Evolutionary conservation across 352 stramenopile genomes (phyloP).

Genomic region (Elongisporangium senticosum): DNA sequence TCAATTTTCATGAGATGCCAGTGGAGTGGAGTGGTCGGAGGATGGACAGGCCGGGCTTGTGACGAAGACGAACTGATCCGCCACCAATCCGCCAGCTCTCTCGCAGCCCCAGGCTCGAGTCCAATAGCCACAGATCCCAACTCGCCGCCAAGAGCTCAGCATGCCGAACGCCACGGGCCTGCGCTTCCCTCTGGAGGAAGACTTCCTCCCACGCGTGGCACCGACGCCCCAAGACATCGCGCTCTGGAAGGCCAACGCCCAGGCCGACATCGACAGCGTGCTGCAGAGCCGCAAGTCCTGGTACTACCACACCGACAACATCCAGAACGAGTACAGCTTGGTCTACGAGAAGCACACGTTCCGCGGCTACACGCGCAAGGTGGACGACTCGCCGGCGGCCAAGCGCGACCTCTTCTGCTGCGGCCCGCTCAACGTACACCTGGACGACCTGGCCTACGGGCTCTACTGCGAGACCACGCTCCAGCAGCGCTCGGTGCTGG

Average conservation of each 20-base stretch:
- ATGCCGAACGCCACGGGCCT: neutral
- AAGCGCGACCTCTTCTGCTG: slow-evolving; percentile 23
- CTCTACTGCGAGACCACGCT: slow-evolving; percentile 66
- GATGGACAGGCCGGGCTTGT: too few relatives aligned
- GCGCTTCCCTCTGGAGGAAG: neutral
- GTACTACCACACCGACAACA: slow-evolving; percentile 18
- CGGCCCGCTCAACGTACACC: slow-evolving; percentile 19
- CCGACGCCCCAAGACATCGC: neutral
- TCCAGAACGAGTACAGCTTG: slow-evolving; percentile 21
- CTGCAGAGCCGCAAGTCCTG: slow-evolving; percentile 29
- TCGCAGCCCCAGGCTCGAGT: too few relatives aligned
- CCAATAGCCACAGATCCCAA: neutral
- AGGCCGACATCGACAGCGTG: slow-evolving; percentile 6
- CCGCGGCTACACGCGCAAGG: slow-evolving; percentile 19
- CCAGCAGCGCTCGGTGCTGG: slow-evolving; percentile 52
- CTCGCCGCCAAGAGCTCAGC: neutral
- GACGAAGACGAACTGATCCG: neutral
- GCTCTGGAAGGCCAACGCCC: neutral
- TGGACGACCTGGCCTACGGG: slow-evolving; percentile 65
- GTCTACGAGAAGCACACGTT: slow-evolving; percentile 20
- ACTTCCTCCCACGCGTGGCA: neutral
- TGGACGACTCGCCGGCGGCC: slow-evolving; percentile 4
- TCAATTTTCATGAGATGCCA: neutral
- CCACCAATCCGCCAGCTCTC: too few relatives aligned
- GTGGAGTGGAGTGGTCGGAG: neutral